phyloP scores from a whole-genome alignment of 371 early-diverging fungal genomes.

The Mortierella polycephala region DNA sequence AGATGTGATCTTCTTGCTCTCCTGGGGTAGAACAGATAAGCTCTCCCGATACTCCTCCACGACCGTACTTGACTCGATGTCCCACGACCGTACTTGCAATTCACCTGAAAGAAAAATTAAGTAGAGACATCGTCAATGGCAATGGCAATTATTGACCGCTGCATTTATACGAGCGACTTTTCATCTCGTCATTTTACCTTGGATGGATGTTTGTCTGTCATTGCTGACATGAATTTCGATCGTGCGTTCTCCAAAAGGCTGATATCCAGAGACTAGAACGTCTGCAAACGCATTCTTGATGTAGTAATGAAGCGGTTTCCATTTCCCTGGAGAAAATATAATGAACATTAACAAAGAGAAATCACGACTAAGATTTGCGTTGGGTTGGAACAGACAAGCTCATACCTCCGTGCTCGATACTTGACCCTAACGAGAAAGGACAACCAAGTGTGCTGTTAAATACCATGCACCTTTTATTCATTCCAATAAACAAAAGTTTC shows the following conservation, averaged over 20 bases:
- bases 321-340: slow-evolving; percentile 20
- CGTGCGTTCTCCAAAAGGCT: slow-evolving; percentile 4
- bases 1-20: not conserved
- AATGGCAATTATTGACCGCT: too few species aligned
- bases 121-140: not conserved
- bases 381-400: not conserved
- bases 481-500: not conserved
- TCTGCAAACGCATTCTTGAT: slow-evolving; percentile 41
- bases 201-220: slow-evolving; percentile 8
- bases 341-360: too few species aligned
- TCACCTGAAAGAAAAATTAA: not conserved
- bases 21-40: not conserved
- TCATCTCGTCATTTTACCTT: slow-evolving; percentile 11
- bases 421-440: slow-evolving; percentile 31
- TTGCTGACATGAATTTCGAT: slow-evolving; percentile 27
- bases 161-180: too few species aligned
- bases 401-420: slow-evolving; percentile 46
- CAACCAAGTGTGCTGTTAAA: not conserved
- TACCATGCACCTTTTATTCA: not conserved
- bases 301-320: slow-evolving; percentile 46
- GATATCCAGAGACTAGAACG: slow-evolving; percentile 29
- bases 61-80: slow-evolving; percentile 7
- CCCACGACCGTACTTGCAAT: slow-evolving; percentile 4
- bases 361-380: not conserved
- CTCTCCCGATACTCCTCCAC: not conserved